Evolutionary conservation across 495 filamentous ascomycete genomes (phyloP).

Genomic region (Cetradonia linearis): DNA sequence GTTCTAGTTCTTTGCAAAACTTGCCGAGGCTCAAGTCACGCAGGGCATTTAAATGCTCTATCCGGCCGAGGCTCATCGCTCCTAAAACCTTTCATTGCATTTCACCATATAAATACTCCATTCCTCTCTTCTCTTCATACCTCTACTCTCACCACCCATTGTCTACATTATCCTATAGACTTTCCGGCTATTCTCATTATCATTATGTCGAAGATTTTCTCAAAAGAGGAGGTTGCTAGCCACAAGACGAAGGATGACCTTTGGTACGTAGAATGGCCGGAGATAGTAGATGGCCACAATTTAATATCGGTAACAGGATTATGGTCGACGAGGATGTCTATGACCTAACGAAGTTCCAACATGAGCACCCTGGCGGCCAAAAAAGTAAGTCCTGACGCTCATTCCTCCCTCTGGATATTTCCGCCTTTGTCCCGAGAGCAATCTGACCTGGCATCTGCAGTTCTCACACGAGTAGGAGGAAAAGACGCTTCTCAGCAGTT

Average conservation of each 20-base stretch:
- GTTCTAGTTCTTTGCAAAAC: background rate
- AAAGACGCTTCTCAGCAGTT: constrained; percentile 98
- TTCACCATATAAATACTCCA: background rate
- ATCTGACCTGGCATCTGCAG: constrained; percentile 30
- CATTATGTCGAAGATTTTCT: constrained; percentile 82
- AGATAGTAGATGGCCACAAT: background rate
- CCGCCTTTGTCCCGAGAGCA: background rate
- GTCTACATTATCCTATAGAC: background rate
- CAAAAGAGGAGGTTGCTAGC: constrained; percentile 71
- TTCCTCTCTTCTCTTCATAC: background rate
- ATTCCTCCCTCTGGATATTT: too few species aligned
- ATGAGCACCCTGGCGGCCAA: constrained; percentile 93
- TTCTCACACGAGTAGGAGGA: constrained; percentile 83
- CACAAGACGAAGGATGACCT: constrained; percentile 80
- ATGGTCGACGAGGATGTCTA: constrained; percentile 94
- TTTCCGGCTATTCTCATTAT: background rate
- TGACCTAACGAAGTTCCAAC: constrained; percentile 87
- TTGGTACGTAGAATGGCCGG: constrained; percentile 36
- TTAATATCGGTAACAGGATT: constrained; percentile 33
- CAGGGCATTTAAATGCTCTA: background rate
- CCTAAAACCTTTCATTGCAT: background rate
- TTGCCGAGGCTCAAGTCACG: constrained; percentile 12
- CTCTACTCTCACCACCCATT: background rate
- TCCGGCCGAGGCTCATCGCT: constrained; percentile 12
- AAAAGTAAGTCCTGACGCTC: constrained; percentile 55